Conservation (phyloP, 2,329 filamentous ascomycete genomes). For the Penicillium sclerotiorum region DNA sequence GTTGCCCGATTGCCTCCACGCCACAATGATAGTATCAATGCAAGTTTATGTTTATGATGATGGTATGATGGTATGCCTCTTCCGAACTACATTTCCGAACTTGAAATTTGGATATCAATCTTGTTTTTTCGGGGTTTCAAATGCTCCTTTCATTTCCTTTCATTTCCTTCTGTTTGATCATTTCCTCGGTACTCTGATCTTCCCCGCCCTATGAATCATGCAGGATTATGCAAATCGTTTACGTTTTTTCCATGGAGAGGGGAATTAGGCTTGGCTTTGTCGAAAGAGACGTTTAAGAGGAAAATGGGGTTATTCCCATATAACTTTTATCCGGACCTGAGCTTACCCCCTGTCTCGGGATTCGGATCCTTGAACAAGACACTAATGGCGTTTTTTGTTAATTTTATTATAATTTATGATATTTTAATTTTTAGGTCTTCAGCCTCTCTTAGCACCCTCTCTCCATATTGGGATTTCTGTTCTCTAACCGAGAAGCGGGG, state of each 20-base stretch:
- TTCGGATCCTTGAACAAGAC: slow-evolving; percentile 16
- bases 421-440: slow-evolving; percentile 4
- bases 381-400: neutral
- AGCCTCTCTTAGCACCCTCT: neutral
- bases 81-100: too few species aligned
- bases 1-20: neutral
- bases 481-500: slow-evolving; percentile 2
- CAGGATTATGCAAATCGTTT: too few species aligned
- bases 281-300: neutral
- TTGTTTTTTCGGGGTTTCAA: too few species aligned
- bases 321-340: neutral
- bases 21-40: too few species aligned
- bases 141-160: too few species aligned
- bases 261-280: too few species aligned
- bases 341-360: slow-evolving; percentile 13
- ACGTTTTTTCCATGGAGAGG: too few species aligned
- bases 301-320: neutral
- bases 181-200: too few species aligned
- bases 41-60: too few species aligned
- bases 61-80: too few species aligned
- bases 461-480: neutral
- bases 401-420: neutral
- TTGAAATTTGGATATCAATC: too few species aligned
- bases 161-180: too few species aligned
- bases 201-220: neutral